Base-by-base conservation (phyloP, 192 early-diverging fungal species). In the Coemansia nantahalensis region DNA sequence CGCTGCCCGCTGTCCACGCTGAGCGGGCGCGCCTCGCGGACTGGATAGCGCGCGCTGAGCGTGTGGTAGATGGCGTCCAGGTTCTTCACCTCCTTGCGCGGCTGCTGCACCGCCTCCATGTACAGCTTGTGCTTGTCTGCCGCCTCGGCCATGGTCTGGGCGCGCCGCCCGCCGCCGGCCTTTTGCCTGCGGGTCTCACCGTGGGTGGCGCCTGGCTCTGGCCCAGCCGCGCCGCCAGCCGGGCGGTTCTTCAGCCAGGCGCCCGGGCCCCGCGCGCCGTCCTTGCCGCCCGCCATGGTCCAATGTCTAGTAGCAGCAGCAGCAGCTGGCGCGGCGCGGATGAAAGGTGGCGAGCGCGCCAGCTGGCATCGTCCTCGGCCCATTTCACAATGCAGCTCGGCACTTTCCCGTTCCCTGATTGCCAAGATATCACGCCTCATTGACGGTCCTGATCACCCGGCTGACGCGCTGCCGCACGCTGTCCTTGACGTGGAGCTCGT, bases 401-500 rank as follows among this genome's bases (percentile, higher is more conserved):
- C n/a, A n/a, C n/a, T n/a, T n/a, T n/a, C n/a, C n/a, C n/a, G n/a
- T n/a, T n/a, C n/a, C n/a, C n/a, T n/a, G n/a, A n/a, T n/a, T n/a
- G n/a, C n/a, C n/a, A n/a, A n/a, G n/a, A n/a, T n/a, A n/a, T 49
- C 43, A 71, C 4, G 68, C 64, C 44, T 75, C 71, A 40, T 75
- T 75, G 16, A 75, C 71, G 10, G 71, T 63, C 17, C 52, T 55
- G 23, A 75, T 57, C 32, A 67, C 60, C 16, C 71, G 59, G 38
- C 62, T 75, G 21, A 75, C 63, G 1, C 71, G 63, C 55, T 75
- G 71, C 6, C 71, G 63, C 10, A 75, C 71, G 35, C 71, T 75
- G 17, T 75, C 71, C 23, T 75, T 75, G 12, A 75, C 55, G 48
- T 62, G 63, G 36, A 74, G 43, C 2, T 66, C 59, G 39, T 74